Conservation (phyloP, 805 yeast species). For the Yamadazyma sp. region DNA sequence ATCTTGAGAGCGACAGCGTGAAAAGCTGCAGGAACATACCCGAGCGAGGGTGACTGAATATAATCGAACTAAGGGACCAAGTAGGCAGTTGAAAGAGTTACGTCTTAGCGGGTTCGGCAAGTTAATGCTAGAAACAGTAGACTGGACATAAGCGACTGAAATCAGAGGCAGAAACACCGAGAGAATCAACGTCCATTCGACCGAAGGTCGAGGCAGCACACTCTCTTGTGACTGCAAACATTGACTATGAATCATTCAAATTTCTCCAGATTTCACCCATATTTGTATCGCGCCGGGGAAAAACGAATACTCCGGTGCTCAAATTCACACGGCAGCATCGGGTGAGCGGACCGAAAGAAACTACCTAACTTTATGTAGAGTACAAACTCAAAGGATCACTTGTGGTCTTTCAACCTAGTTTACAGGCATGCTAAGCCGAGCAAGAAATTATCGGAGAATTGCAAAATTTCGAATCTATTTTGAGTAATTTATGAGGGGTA, state of each 20-base stretch:
- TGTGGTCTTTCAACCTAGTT: too few relatives aligned
- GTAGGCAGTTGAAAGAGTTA: too few relatives aligned
- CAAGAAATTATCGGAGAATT: slow-evolving; percentile 5
- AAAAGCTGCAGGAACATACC: too few relatives aligned
- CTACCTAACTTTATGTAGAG: too few relatives aligned
- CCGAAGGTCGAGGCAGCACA: slow-evolving; percentile 4
- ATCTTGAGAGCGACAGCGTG: too few relatives aligned
- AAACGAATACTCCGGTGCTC: background rate
- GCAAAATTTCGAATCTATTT: background rate
- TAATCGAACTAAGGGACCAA: too few relatives aligned
- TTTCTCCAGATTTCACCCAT: slow-evolving; percentile 10
- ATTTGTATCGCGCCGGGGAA: slow-evolving; percentile 7
- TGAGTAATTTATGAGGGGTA: slow-evolving; percentile 11
- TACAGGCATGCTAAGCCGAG: background rate
- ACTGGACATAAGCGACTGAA: too few relatives aligned
- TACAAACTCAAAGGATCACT: too few relatives aligned
- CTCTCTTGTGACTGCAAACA: slow-evolving; percentile 9
- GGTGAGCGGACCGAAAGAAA: slow-evolving; percentile 4
- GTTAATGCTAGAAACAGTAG: too few relatives aligned
- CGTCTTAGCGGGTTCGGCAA: too few relatives aligned
- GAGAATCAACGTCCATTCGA: slow-evolving; percentile 3
- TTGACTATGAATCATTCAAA: slow-evolving; percentile 12
- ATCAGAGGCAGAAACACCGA: slow-evolving; percentile 1
- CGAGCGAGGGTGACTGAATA: too few relatives aligned
- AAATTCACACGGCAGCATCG: slow-evolving; percentile 4